Base-by-base conservation (phyloP, 371 early-diverging fungal genomes). In the Mucor saturninus region DNA sequence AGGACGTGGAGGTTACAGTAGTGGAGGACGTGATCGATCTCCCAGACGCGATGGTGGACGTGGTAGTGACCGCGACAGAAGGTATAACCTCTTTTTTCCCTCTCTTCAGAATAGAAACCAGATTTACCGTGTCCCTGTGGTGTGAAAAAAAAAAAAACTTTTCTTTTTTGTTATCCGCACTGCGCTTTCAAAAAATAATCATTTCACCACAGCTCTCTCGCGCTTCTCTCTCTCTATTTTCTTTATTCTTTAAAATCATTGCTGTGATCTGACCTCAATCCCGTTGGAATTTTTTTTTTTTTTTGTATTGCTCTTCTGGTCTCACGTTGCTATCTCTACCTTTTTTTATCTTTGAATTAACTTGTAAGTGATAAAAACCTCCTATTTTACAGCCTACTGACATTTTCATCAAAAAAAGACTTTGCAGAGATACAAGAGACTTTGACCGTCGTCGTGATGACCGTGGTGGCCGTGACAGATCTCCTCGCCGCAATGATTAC, bases 51-150 rank as follows among this genome's bases (percentile, higher is more conserved):
- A 57, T 51, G 43, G 59, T 48, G 68, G 62, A 46, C 68, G 68
- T 61, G 61, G 61, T 52, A 51, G 59, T 53, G 68, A 75, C 56
- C 67, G 71, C 46, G 73, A 72, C 61, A 75, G 75, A 75, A 75
- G 78, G 75, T 75, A 75, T 61, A 56, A 55, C 53, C 45, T 54
- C 51, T 59, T 56, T 54, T 45, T 39, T 48, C 49, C 48, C 46
- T 31, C 21, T 45, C 30, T 29, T 56, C 57, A 56, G 35, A 60
- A 49, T 21, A 21, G 21, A 21, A 21, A 21, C 21, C 21, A 21
- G 21, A 21, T 55, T 53, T 61, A 65, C 43, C 61, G 60, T 45
- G 50, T 55, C 42, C 56, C 38, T 48, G 9, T 48, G 26, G 43
- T 61, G 64, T 54, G 39, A 53, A 46, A 37, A 54, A 40, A 21